Conservation (phyloP, 2,329 filamentous ascomycete species). For the Xylaria sp. region DNA sequence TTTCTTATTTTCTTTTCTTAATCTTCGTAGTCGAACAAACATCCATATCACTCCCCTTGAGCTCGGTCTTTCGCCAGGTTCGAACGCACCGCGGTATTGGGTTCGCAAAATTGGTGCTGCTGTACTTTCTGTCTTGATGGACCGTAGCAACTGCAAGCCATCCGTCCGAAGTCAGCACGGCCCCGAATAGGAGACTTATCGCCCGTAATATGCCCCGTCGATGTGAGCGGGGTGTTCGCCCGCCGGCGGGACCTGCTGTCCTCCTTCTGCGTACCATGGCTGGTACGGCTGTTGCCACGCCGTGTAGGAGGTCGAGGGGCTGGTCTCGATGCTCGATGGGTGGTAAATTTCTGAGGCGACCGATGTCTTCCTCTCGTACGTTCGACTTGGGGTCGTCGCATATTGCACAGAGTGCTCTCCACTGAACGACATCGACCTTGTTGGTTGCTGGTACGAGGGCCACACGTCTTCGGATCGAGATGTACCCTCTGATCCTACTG, state of each 20-base stretch:
- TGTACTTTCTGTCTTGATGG: neutral
- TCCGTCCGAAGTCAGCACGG: neutral
- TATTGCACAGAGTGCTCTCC: slow-evolving; percentile 56
- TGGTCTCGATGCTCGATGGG: slow-evolving; percentile 41
- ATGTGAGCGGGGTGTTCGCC: slow-evolving; percentile 39
- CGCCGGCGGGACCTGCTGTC: slow-evolving; percentile 40
- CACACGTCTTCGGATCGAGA: slow-evolving; percentile 58
- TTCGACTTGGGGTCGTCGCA: slow-evolving; percentile 49
- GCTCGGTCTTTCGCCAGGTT: neutral
- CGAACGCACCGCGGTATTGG: neutral
- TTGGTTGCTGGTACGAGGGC: slow-evolving; percentile 53
- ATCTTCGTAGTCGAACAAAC: neutral
- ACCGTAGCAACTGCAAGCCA: neutral
- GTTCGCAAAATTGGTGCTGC: neutral
- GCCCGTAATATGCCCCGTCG: slow-evolving; percentile 31
- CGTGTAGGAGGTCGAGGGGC: slow-evolving; percentile 52
- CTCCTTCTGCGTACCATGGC: slow-evolving; percentile 49
- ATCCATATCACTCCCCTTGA: neutral
- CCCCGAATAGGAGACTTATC: slow-evolving; percentile 8
- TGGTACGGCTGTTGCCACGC: slow-evolving; percentile 59
- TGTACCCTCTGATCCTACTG: slow-evolving; percentile 50
- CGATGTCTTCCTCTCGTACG: slow-evolving; percentile 57
- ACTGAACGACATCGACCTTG: slow-evolving; percentile 61
- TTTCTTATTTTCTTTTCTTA: neutral
- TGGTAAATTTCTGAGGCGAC: slow-evolving; percentile 58